Evolutionary conservation across 345 rosid genomes (phyloP).

Genomic region (rapeseed (Brassica napus)): Da-Ae NC_063437.1:14808001-14808500

Average conservation of each 20-base stretch:
- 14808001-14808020: neutral
- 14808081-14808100: neutral
- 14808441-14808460: constrained; percentile 6
- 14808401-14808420: constrained; percentile 11
- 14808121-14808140: neutral
- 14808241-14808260: neutral
- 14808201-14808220: neutral
- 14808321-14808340: neutral
- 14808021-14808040: neutral
- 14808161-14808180: neutral
- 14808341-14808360: neutral
- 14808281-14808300: neutral
- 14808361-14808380: neutral
- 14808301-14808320: neutral
- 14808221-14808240: neutral
- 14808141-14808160: neutral
- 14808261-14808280: neutral
- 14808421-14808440: constrained; percentile 17
- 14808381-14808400: neutral
- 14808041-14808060: neutral
- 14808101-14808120: neutral
- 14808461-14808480: constrained; percentile 12
- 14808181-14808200: neutral
- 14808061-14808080: neutral
- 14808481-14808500: constrained; percentile 29